Evolutionary conservation across 225 moss, liverwort and hornwort genomes (phyloP).

Genomic region (Sphagnum tenellum): DNA sequence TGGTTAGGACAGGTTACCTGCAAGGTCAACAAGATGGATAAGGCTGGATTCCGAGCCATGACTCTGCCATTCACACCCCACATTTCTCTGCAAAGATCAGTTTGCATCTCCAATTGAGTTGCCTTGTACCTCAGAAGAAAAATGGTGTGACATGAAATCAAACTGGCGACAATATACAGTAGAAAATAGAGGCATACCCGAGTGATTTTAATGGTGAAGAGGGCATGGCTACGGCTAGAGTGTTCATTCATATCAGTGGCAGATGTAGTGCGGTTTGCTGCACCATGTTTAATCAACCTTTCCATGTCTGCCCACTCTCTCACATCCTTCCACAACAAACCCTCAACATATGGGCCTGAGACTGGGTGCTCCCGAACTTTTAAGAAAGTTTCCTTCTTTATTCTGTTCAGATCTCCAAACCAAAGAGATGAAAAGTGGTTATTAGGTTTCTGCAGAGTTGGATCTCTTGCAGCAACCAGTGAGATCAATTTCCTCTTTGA

Average conservation of each 20-base stretch:
- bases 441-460: constrained; percentile 2
- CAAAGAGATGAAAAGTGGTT: constrained; percentile 7
- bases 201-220: constrained; percentile 43
- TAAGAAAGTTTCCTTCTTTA: constrained; percentile 14
- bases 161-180: not conserved
- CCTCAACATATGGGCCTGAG: constrained; percentile 50
- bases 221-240: constrained; percentile 51
- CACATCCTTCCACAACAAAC: constrained; percentile 51
- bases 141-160: not conserved
- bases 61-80: constrained; percentile 13
- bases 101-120: not conserved
- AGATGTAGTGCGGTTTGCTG: constrained; percentile 36
- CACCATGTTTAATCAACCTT: constrained; percentile 40
- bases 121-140: not conserved
- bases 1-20: constrained; percentile 22
- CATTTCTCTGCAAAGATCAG: constrained; percentile 2
- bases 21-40: constrained; percentile 59
- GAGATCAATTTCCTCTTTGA: constrained; percentile 5
- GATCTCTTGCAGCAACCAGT: not conserved
- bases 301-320: constrained; percentile 42
- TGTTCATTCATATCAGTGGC: constrained; percentile 44
- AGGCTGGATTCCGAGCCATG: constrained; percentile 30
- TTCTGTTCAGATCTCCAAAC: constrained; percentile 5
- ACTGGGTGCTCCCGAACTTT: constrained; percentile 48
- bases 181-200: constrained; percentile 14